phyloP scores from a whole-genome alignment of 495 filamentous ascomycete genomes.

The Aspergillus conjunctus region DNA sequence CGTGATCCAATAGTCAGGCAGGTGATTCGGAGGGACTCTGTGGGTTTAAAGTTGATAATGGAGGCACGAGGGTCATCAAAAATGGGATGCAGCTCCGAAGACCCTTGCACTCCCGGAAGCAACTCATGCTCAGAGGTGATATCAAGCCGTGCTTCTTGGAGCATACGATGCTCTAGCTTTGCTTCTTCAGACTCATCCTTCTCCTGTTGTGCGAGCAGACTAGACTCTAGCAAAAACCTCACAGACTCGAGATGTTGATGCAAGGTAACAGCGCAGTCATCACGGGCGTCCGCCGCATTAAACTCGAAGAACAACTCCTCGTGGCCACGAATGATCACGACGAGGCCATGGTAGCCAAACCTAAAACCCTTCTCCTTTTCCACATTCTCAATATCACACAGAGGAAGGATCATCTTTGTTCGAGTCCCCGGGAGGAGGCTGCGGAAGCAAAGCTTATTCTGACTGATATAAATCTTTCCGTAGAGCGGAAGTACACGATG shows the following conservation, averaged over 20 bases:
- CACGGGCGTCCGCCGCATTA: conserved; percentile 68
- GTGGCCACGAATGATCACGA: conserved; percentile 88
- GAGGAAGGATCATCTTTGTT: conserved; percentile 88
- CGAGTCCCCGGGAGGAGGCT: conserved; percentile 87
- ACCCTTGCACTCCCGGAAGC: conserved; percentile 40
- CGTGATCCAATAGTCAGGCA: conserved; percentile 95
- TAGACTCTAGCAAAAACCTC: conserved; percentile 71
- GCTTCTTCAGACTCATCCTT: conserved; percentile 73
- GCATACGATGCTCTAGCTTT: conserved; percentile 75
- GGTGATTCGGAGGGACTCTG: conserved; percentile 78
- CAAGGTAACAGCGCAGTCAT: conserved; percentile 85
- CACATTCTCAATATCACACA: conserved; percentile 91
- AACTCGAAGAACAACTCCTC: conserved; percentile 99
- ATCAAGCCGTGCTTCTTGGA: conserved; percentile 75
- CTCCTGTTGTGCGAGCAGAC: conserved; percentile 67
- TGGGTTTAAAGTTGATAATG: conserved; percentile 92
- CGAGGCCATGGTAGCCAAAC: conserved; percentile 88
- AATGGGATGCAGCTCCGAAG: conserved; percentile 60
- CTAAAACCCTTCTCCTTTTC: conserved; percentile 95
- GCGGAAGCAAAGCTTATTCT: conserved; percentile 89
- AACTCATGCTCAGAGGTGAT: conserved; percentile 60
- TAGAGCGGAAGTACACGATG: conserved; percentile 90
- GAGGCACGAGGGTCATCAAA: conserved; percentile 94
- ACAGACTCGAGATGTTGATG: conserved; percentile 73
- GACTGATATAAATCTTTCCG: conserved; percentile 94